Conservation (phyloP, 2,329 filamentous ascomycete species). For the Botrytis sinoallii region DNA sequence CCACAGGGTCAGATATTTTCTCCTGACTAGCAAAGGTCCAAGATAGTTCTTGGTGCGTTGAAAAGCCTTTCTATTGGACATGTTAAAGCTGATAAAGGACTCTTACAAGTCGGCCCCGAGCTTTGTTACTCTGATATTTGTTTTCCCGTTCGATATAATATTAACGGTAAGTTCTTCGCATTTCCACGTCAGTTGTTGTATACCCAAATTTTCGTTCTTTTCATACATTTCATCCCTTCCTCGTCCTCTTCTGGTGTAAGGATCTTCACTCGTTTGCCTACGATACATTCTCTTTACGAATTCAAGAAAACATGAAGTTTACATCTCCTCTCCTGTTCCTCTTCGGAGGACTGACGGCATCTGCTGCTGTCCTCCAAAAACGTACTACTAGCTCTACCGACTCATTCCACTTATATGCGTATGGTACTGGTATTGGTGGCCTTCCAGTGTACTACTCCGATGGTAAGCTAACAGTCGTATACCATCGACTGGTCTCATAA, state of each 20-base stretch:
- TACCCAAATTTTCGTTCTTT: not conserved
- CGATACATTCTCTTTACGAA: not conserved
- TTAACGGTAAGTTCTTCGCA: not conserved
- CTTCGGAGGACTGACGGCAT: constrained; percentile 2
- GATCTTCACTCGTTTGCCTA: not conserved
- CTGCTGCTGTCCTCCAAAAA: constrained; percentile 8
- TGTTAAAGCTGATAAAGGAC: not conserved
- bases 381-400: not conserved
- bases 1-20: not conserved
- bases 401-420: constrained; percentile 15
- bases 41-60: not conserved
- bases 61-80: not conserved
- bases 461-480: not conserved
- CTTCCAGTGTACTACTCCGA: constrained; percentile 16
- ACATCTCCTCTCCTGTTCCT: constrained; percentile 10
- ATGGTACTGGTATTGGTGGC: constrained; percentile 12
- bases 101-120: not conserved
- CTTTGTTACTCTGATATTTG: not conserved
- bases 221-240: not conserved
- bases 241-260: not conserved
- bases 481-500: not conserved
- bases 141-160: constrained; percentile 1
- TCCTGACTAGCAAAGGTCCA: not conserved
- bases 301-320: constrained; percentile 1
- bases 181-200: not conserved